Base-by-base conservation (phyloP, 2,329 filamentous ascomycete genomes). In the Talaromyces sp. region DNA sequence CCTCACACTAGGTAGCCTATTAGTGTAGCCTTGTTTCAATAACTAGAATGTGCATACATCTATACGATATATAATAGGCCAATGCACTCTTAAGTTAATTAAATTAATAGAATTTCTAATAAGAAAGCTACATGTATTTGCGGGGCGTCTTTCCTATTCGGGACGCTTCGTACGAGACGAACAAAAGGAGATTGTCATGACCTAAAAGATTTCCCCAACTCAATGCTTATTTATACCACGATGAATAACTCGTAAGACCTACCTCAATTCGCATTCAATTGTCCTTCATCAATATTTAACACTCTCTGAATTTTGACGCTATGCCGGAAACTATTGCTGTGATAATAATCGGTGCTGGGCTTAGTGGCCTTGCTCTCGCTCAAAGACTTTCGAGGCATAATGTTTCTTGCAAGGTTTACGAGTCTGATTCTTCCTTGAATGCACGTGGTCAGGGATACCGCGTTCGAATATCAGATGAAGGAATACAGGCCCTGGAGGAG, bases 391-490 rank as follows among this genome's bases (percentile, higher is more conserved):
- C 54, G 3, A 34, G 28, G 28, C 18, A 42, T 6, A 56, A 56
- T 27, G 28, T 56, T 40, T 56, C 54, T 42, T 56, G n/a, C 18
- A 56, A 10, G 4, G 3, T 56, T 5, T 56, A 56, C 23, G 54
- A 56, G 31, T 42, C 54, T 14, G 54, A 56, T 18, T 4, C n/a
- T 28, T 56, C 54, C 5, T 23, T 56, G 18, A 16, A 14, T 31
- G 53, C 53, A 12, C 54, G 33, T 14, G 5, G 33, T n/a, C 54
- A 56, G 33, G 54, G 54, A 18, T 56, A 56, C 5, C 54, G 54
- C 16, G 54, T 56, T 40, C 54, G 54, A 27, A 56, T 56, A 14
- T 56, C 54, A 40, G 54, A 56, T 27, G 54, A 56, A 27, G 54
- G 54, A 28, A 56, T 56, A 36, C 53, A 56, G n/a, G 33, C 53